Base-by-base conservation (phyloP, 2,329 filamentous ascomycete genomes). In the Moelleriella libera region DNA sequence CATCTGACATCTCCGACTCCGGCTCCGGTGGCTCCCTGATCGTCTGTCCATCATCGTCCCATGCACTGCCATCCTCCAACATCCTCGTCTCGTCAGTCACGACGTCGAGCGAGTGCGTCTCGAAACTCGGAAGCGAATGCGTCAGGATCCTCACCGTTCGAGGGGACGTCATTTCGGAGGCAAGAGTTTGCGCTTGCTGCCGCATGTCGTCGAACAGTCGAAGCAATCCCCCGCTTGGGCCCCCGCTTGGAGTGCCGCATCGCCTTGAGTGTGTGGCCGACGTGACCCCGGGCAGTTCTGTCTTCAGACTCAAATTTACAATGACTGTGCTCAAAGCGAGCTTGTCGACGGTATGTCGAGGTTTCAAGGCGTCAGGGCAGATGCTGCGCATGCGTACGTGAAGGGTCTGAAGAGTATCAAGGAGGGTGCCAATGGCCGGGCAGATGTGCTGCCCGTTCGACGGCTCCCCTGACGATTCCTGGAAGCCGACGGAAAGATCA, bases 11-110 rank as follows among this genome's bases (percentile, higher is more conserved):
- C 11, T 52, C 53, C 0, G 53, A 51, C 41, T 54, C 53, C 8
- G 49, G 30, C 32, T 43, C 47, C 31, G 46, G 45, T 8, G 50
- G 42, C 43, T 53, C 50, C 39, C 50, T 14, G 4, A 51, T 30
- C 31, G 40, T 40, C 43, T 49, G 48, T 12, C 52, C 54, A 34
- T 57, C 51, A 30, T 49, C 52, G 11, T 54, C 45, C 54, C 53
- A 57, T n/a, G 40, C 31, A 41, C 47, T 45, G 41, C 47, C 45
- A 9, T 49, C 48, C 12, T 51, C 48, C n/a, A 55, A 32, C n/a
- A 46, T 44, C 53, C 51, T 55, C 10, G 31, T 51, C 44, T 48
- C 55, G 45, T 51, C 54, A 14, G 47, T 53, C 42, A 54, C 47
- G 14, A 57, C 51, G 32, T 55, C 50, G 1, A 55, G 43, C 9